Evolutionary conservation across 2,329 filamentous ascomycete genomes (phyloP), one percentile per base, ranked within the genome.

Genomic region (Rhytidhysteron rufulum): DNA sequence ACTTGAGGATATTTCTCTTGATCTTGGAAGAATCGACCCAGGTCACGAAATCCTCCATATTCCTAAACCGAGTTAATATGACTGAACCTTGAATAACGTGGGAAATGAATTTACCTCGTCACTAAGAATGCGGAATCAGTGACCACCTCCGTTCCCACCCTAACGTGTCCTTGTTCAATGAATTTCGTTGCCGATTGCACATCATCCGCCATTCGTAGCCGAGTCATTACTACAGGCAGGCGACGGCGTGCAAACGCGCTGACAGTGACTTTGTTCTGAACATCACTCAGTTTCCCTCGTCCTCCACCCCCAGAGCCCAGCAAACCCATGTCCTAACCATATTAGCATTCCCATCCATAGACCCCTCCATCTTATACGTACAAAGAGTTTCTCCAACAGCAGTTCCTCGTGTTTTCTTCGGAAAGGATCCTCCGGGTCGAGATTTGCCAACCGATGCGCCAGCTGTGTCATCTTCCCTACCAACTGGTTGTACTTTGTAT

Each of bases 11-110:
- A 62, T 89, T 93, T 62, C 86, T 80, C 84, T 95, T 95, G 66
- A 97, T 90, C 85, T 96, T 96, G 68, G 88, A 94, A 44, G 88
- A 88, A 57, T 94, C 87, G 8, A 91, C 85, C 91, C 91, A 97
- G 0, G 91, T 96, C 15, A 97, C 86, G 63, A 94, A 95, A 69
- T 97, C 91, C 69, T 97, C 91, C 78, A 95, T 88, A 45, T 82
- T 86, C 50, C 90, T 70, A 34, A 5, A 37, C 4, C 22, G 18
- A 5, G 16, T 1, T n/a, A n/a, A n/a, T n/a, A n/a, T n/a, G n/a
- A n/a, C n/a, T n/a, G n/a, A n/a, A n/a, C n/a, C n/a, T n/a, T n/a
- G n/a, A n/a, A n/a, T n/a, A n/a, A n/a, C n/a, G n/a, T n/a, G n/a
- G 13, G 31, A 34, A 37, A 24, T 4, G 11, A 31, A 42, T 50